Conservation (phyloP, 2,329 filamentous ascomycete genomes). For the Xenoacremonium recifei region DNA sequence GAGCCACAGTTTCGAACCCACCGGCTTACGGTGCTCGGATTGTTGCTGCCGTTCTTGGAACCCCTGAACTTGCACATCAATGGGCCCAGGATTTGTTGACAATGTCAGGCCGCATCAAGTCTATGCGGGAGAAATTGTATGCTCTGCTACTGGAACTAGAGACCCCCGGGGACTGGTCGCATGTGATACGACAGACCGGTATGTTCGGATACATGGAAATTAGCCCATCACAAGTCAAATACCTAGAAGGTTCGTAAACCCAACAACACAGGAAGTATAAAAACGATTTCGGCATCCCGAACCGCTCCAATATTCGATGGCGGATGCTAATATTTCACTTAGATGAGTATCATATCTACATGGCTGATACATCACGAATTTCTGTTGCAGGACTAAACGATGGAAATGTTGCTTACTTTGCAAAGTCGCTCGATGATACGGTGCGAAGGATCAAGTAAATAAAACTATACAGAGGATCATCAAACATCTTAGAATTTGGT, state of each 20-base stretch:
- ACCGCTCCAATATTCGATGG: fast-evolving
- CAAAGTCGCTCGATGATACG: slow-evolving; percentile 14
- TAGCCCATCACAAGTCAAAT: slow-evolving; percentile 43
- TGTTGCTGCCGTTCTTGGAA: slow-evolving; percentile 31
- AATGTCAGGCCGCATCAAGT: slow-evolving; percentile 35
- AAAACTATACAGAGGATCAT: too few species aligned
- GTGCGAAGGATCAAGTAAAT: slow-evolving; percentile 10
- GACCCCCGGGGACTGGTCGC: slow-evolving; percentile 36
- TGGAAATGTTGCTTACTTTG: slow-evolving; percentile 28
- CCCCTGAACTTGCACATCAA: slow-evolving; percentile 24
- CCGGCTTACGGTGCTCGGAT: slow-evolving; percentile 35
- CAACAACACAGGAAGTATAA: too few species aligned
- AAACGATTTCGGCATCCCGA: too few species aligned
- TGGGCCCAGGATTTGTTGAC: slow-evolving; percentile 35
- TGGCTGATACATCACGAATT: slow-evolving; percentile 37
- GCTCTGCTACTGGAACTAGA: slow-evolving; percentile 28
- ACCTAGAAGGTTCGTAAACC: slow-evolving; percentile 28
- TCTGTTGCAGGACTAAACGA: slow-evolving; percentile 39
- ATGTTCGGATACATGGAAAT: slow-evolving; percentile 49
- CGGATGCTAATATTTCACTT: slow-evolving; percentile 2
- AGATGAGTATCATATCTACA: slow-evolving; percentile 37
- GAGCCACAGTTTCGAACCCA: slow-evolving; percentile 35
- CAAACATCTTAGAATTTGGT: too few species aligned
- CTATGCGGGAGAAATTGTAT: slow-evolving; percentile 34
- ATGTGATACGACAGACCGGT: slow-evolving; percentile 35